Conservation (phyloP, 768 basidiomycete species). For the Tremella yokohamensis region DNA sequence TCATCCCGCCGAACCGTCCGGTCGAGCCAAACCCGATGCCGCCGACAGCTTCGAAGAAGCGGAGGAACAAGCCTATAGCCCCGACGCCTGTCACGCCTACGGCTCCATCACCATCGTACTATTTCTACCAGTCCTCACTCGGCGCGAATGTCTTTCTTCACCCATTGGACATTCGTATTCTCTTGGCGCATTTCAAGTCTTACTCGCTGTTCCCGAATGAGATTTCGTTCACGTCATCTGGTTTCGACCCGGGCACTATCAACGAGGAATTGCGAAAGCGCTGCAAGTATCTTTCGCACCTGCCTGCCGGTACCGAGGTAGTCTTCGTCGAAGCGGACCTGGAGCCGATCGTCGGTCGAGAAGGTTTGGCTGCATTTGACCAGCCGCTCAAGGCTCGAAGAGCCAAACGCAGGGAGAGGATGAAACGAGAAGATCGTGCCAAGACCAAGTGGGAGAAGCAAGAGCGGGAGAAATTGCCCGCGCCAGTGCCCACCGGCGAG, state of each 20-base stretch:
- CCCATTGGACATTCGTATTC: constrained; percentile 89
- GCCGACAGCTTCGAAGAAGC: constrained; percentile 17
- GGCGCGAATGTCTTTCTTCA: constrained; percentile 90
- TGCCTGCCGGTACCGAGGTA: constrained; percentile 87
- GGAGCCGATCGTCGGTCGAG: constrained; percentile 67
- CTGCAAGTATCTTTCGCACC: constrained; percentile 90
- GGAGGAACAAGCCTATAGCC: constrained; percentile 12
- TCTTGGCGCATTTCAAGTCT: constrained; percentile 67
- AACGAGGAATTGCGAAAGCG: constrained; percentile 91
- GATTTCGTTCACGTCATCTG: constrained; percentile 76
- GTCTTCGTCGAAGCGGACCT: constrained; percentile 89
- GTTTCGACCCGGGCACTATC: constrained; percentile 56
- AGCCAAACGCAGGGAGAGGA: constrained; percentile 72
- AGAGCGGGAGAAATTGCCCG: constrained; percentile 59
- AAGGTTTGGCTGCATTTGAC: constrained; percentile 78
- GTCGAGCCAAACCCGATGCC: constrained; percentile 35
- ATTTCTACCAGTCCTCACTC: constrained; percentile 90
- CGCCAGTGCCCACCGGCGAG: constrained; percentile 10
- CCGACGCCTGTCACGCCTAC: constrained; percentile 60
- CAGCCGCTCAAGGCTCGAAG: constrained; percentile 72
- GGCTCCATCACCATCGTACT: constrained; percentile 83
- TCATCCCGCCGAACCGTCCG: constrained; percentile 32
- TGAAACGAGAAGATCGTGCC: constrained; percentile 80
- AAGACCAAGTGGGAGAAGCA: constrained; percentile 69
- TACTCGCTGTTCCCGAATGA: constrained; percentile 76